Evolutionary conservation across 2,329 filamentous ascomycete species (phyloP).

Genomic region (Leptographium lundbergii): DNA sequence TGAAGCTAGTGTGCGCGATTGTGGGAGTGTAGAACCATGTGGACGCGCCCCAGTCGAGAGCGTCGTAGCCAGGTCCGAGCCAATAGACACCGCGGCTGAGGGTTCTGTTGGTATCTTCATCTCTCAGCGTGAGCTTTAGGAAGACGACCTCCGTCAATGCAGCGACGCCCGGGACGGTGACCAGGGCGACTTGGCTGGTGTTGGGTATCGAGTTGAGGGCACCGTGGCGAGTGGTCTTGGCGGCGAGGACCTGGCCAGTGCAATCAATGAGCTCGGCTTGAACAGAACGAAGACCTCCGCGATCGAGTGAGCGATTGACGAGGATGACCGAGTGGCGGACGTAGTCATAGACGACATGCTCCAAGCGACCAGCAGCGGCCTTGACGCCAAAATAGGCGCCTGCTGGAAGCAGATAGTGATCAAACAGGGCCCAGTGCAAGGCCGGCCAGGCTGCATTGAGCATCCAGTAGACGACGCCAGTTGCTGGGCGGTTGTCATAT

Average conservation of each 20-base stretch:
- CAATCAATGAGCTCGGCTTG: constrained; percentile 35
- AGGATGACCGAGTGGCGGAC: constrained; percentile 30
- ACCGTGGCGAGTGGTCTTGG: background rate
- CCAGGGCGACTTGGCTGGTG: constrained; percentile 23
- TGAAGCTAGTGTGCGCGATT: constrained; percentile 29
- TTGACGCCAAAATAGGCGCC: constrained; percentile 50
- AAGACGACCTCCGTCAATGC: constrained; percentile 31
- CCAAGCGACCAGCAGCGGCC: constrained; percentile 21
- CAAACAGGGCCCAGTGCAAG: constrained; percentile 53
- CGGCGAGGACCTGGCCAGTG: constrained; percentile 29
- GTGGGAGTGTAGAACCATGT: constrained; percentile 49
- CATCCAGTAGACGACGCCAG: constrained; percentile 56
- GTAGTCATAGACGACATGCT: constrained; percentile 46
- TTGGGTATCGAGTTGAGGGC: constrained; percentile 23
- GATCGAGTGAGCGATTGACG: constrained; percentile 38
- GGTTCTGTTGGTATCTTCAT: constrained; percentile 11
- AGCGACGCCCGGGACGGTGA: constrained; percentile 17
- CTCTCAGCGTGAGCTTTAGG: constrained; percentile 32
- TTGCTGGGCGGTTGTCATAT: constrained; percentile 30
- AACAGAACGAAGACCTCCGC: constrained; percentile 27
- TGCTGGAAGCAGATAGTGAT: constrained; percentile 46
- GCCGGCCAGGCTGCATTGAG: constrained; percentile 52
- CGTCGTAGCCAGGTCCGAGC: constrained; percentile 33
- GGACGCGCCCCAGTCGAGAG: constrained; percentile 41
- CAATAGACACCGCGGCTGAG: constrained; percentile 50